Conservation (phyloP, 192 early-diverging fungal genomes). For the Rhizophagus prolifer region DNA sequence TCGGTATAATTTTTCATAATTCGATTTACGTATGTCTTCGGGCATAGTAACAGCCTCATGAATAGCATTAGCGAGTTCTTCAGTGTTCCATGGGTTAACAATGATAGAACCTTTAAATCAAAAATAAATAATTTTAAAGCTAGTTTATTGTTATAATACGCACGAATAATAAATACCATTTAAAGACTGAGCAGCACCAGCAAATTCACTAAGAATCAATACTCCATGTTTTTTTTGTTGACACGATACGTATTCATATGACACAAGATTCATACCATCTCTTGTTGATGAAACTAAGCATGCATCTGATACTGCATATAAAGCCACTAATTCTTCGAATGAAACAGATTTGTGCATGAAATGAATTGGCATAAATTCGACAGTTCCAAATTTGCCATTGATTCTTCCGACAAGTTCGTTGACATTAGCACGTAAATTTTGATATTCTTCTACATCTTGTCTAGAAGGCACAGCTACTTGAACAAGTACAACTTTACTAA, state of each 20-base stretch:
- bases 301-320: constrained; percentile 95
- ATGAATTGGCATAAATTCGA: constrained; percentile 98
- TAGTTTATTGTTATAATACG: neutral
- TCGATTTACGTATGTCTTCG: constrained; percentile 70
- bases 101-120: constrained; percentile 76
- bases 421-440: constrained; percentile 87
- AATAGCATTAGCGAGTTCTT: constrained; percentile 87
- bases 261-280: constrained; percentile 99
- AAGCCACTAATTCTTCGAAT: constrained; percentile 93
- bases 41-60: constrained; percentile 93
- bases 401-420: constrained; percentile 98
- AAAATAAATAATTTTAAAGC: neutral
- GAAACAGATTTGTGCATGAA: constrained; percentile 96
- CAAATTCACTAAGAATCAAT: constrained; percentile 95
- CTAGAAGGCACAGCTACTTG: constrained; percentile 98
- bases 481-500: constrained; percentile 91
- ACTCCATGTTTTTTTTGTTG: constrained; percentile 94
- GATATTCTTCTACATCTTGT: constrained; percentile 98
- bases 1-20: constrained; percentile 88
- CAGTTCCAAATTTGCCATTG: constrained; percentile 93
- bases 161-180: constrained; percentile 61
- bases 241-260: constrained; percentile 97
- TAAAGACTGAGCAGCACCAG: constrained; percentile 96
- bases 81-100: constrained; percentile 99
- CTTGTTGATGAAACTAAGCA: constrained; percentile 97